These are phyloP conservation scores for Sphaerulina vaccinii DNA, from an alignment of 2,329 filamentous ascomycete genomes.

Conservation along the genomic window DNA sequence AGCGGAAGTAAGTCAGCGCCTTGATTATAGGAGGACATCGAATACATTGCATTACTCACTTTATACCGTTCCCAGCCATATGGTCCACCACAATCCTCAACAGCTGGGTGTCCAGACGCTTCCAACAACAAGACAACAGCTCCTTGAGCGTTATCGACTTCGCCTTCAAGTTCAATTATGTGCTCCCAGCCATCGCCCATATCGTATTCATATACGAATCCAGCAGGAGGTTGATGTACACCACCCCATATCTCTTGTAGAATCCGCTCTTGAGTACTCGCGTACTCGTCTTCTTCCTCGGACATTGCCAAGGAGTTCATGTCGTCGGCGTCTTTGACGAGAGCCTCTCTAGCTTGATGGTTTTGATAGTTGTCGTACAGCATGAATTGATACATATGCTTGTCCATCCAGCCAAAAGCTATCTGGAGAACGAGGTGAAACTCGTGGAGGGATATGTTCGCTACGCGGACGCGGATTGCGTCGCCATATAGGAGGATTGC, in stretches of 20 bases:
- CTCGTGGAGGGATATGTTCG: background rate
- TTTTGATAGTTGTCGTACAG: background rate
- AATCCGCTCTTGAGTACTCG: background rate
- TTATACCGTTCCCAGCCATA: background rate
- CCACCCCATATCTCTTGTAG: background rate
- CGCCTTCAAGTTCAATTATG: background rate
- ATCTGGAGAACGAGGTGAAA: background rate
- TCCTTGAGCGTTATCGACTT: background rate
- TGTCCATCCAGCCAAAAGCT: background rate
- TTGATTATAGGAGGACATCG: no score
- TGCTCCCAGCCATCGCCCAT: conserved; percentile 2
- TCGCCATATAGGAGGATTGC: no score
- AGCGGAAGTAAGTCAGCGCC: background rate
- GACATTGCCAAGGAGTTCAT: background rate
- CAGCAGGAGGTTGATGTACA: background rate
- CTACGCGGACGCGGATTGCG: no score
- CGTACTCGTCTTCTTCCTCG: background rate
- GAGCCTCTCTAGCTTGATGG: background rate
- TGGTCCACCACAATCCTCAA: background rate
- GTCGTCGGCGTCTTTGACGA: background rate
- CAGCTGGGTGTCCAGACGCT: background rate
- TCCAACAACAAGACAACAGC: background rate
- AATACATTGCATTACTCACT: no score
- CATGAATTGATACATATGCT: background rate
- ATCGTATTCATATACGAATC: background rate